These are phyloP conservation scores for Spongiforma sp. DNA, from an alignment of 1,284 basidiomycete species.

Conservation along the genomic window DNA sequence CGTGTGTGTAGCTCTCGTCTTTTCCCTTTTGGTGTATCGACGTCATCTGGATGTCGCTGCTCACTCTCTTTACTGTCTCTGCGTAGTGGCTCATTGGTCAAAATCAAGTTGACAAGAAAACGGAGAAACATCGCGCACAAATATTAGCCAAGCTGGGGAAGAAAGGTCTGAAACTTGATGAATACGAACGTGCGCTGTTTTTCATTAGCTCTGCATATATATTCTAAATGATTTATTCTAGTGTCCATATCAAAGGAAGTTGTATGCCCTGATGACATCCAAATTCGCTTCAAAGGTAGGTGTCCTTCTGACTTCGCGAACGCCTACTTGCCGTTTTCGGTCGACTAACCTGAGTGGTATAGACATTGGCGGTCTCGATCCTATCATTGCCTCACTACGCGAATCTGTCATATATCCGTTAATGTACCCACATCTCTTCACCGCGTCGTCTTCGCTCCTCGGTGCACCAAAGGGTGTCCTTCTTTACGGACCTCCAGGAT, in stretches of 20 bases:
- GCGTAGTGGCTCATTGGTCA: slow-evolving; percentile 53
- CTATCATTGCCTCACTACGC: slow-evolving; percentile 88
- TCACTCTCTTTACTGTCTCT: not conserved
- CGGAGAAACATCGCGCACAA: slow-evolving; percentile 73
- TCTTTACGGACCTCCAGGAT: slow-evolving; percentile 91
- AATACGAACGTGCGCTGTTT: slow-evolving; percentile 74
- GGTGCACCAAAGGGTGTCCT: slow-evolving; percentile 84
- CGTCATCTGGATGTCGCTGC: not conserved
- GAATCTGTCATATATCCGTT: slow-evolving; percentile 98
- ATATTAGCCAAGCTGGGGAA: slow-evolving; percentile 78
- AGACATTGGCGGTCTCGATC: slow-evolving; percentile 97
- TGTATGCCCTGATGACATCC: slow-evolving; percentile 86
- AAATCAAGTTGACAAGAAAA: slow-evolving; percentile 61
- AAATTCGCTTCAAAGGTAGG: slow-evolving; percentile 73
- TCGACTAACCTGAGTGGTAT: slow-evolving; percentile 8
- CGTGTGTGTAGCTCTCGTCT: slow-evolving; percentile 39
- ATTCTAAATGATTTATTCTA: slow-evolving; percentile 34
- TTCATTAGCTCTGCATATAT: not conserved
- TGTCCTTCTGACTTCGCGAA: not conserved
- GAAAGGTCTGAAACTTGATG: slow-evolving; percentile 70
- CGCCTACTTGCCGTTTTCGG: not conserved
- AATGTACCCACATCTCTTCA: slow-evolving; percentile 90
- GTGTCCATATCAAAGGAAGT: slow-evolving; percentile 84
- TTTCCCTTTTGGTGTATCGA: not conserved
- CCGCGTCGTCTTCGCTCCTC: slow-evolving; percentile 71